Evolutionary conservation across 2,329 filamentous ascomycete species (phyloP).

Genomic region (Apiospora rasikravindrae): DNA sequence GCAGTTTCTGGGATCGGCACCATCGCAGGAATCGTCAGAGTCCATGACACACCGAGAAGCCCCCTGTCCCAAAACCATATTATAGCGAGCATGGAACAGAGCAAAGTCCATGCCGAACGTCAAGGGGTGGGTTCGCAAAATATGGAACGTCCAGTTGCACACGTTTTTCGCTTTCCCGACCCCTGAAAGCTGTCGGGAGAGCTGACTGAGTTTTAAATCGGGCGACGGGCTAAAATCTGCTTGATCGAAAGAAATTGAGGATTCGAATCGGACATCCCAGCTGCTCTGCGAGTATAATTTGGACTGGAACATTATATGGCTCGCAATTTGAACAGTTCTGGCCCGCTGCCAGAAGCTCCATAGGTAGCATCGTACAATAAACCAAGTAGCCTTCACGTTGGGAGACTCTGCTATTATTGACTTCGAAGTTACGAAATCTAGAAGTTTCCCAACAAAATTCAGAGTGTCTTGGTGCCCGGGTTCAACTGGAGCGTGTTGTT

Average conservation of each 20-base stretch:
- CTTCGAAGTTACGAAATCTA: slow-evolving; percentile 1
- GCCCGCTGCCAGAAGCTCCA: slow-evolving; percentile 10
- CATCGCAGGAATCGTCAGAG: background rate
- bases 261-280: background rate
- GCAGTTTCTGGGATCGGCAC: background rate
- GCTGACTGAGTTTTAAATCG: background rate
- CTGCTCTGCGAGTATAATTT: background rate
- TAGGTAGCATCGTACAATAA: background rate
- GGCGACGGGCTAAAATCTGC: background rate
- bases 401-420: background rate
- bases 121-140: background rate
- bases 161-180: background rate
- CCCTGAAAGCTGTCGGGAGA: background rate
- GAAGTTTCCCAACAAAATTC: background rate
- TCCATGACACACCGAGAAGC: background rate
- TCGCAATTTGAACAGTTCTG: background rate
- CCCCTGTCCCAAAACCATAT: background rate
- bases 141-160: background rate
- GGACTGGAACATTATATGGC: background rate
- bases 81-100: background rate
- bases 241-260: background rate
- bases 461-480: background rate
- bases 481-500: background rate
- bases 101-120: background rate
- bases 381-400: background rate